Conservation (phyloP, 2,329 filamentous ascomycete genomes). For the Helotiales sp. region DNA sequence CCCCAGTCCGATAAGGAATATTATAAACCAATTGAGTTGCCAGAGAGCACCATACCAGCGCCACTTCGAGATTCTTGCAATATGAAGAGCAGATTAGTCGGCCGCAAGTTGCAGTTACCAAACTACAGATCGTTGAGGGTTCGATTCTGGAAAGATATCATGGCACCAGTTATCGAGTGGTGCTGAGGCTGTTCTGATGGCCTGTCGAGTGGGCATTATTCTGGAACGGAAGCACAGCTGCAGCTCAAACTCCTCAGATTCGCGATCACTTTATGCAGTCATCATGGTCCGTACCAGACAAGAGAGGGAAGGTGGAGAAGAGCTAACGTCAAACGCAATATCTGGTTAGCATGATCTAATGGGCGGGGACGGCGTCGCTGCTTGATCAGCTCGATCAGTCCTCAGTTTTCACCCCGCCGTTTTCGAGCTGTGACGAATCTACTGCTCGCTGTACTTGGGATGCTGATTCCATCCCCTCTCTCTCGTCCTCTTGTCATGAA, state of each 20-base stretch:
- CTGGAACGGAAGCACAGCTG: background rate
- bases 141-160: background rate
- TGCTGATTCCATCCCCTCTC: background rate
- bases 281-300: too few relatives aligned
- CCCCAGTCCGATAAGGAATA: background rate
- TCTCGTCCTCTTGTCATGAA: background rate
- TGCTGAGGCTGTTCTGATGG: background rate
- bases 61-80: conserved; percentile 10
- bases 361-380: background rate
- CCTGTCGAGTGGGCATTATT: background rate
- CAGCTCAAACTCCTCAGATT: background rate
- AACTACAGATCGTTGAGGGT: background rate
- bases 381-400: too few relatives aligned
- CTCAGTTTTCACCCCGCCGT: background rate
- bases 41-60: background rate
- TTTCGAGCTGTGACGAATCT: background rate
- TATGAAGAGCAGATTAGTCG: conserved; percentile 10
- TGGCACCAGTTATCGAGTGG: background rate
- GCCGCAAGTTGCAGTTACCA: conserved; percentile 5
- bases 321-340: background rate
- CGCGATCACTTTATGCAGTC: background rate
- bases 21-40: background rate
- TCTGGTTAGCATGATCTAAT: background rate
- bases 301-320: background rate
- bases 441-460: too few relatives aligned